A percentile compares a stretch with the other conserved stretches of the same genome.
These are phyloP conservation scores for Diversispora epigaea DNA, from an alignment of 192 early-diverging fungal species.

Conservation along the genomic window DNA sequence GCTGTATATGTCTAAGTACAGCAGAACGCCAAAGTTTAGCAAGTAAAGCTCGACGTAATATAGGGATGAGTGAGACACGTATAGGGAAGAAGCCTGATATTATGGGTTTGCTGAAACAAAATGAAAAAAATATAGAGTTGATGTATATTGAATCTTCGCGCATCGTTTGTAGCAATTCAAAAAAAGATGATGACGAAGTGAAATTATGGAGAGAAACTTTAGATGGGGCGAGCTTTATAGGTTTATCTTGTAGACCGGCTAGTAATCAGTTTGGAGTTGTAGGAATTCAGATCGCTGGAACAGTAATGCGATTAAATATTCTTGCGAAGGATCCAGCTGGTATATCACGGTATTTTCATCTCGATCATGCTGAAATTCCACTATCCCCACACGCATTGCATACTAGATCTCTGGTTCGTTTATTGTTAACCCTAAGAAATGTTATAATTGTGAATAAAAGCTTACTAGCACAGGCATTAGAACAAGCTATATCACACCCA, in stretches of 20 bases:
- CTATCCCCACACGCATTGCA: too few species aligned
- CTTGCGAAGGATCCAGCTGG: neutral
- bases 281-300: neutral
- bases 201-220: constrained; percentile 11
- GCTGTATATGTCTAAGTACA: too few species aligned
- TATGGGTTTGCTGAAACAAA: neutral
- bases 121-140: neutral
- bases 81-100: neutral
- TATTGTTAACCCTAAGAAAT: too few species aligned
- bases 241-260: constrained; percentile 4
- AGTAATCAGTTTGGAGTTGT: neutral
- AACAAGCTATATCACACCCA: too few species aligned
- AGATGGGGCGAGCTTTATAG: too few species aligned
- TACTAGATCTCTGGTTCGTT: too few species aligned
- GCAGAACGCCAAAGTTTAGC: constrained; percentile 10
- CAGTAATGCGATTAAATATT: neutral
- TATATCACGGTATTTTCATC: constrained; percentile 4
- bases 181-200: neutral
- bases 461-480: too few species aligned
- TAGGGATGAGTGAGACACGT: neutral
- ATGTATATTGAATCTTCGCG: constrained; percentile 4
- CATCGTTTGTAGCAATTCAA: neutral
- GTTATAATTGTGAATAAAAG: too few species aligned
- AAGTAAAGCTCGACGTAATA: neutral
- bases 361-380: neutral